Conservation (phyloP, 2,329 filamentous ascomycete species). For the Thelonectria discophora region DNA sequence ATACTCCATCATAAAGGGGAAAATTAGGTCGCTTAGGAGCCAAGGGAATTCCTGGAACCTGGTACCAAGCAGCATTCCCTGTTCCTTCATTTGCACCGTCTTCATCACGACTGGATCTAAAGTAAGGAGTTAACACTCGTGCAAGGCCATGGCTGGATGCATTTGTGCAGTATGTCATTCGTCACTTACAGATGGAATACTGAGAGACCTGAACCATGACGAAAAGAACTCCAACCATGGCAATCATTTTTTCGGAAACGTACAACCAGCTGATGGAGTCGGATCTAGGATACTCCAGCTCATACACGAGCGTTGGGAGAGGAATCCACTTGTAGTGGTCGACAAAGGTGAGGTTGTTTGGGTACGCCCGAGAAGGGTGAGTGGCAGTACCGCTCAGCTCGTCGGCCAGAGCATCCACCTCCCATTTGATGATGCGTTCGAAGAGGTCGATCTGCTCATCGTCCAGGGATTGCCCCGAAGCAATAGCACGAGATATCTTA, state of each 20-base stretch:
- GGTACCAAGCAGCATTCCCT: conserved; percentile 65
- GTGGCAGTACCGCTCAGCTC: conserved; percentile 72
- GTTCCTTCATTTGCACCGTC: conserved; percentile 73
- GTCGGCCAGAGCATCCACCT: conserved; percentile 70
- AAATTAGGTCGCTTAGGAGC: conserved; percentile 78
- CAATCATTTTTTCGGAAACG: conserved; percentile 74
- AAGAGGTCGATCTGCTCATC: conserved; percentile 70
- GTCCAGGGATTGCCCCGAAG: conserved; percentile 67
- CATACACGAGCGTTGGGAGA: conserved; percentile 80
- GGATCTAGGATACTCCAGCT: conserved; percentile 77
- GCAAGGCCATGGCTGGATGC: background rate
- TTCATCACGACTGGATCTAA: conserved; percentile 73
- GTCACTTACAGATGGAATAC: conserved; percentile 68
- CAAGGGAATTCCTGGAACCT: conserved; percentile 76
- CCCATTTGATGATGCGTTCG: conserved; percentile 70
- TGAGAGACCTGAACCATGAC: conserved; percentile 84
- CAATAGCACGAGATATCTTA: conserved; percentile 68
- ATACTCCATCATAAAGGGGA: conserved; percentile 83
- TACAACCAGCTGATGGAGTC: conserved; percentile 78
- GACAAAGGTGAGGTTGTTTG: conserved; percentile 70
- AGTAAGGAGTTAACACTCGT: conserved; percentile 15
- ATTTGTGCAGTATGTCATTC: too few species aligned
- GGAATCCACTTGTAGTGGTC: conserved; percentile 79
- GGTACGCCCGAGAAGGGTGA: conserved; percentile 63
- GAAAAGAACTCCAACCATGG: conserved; percentile 76